phyloP scores from a whole-genome alignment of 805 yeast species.

The Candida chauliodis region DNA sequence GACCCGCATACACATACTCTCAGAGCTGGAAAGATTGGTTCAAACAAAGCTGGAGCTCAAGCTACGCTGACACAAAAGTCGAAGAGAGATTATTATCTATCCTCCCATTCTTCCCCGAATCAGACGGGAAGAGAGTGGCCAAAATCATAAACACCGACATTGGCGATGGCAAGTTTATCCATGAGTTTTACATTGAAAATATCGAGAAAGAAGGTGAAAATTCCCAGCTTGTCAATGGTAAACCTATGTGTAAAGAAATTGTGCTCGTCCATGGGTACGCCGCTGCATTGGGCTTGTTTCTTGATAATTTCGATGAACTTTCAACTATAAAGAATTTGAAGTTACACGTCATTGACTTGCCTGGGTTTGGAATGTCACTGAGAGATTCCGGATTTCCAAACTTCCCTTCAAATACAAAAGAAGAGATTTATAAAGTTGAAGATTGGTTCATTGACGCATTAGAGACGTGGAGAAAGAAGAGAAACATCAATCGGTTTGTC shows the following conservation, averaged over 20 bases:
- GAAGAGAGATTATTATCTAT: slow-evolving; percentile 46
- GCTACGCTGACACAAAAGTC: slow-evolving; percentile 23
- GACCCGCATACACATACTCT: slow-evolving; percentile 16
- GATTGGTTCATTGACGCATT: slow-evolving; percentile 43
- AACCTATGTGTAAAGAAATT: slow-evolving; percentile 36
- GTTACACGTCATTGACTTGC: slow-evolving; percentile 66
- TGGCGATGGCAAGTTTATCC: slow-evolving; percentile 56
- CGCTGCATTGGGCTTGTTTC: slow-evolving; percentile 81
- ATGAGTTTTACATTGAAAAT: slow-evolving; percentile 69
- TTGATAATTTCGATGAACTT: slow-evolving; percentile 57
- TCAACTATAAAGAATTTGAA: slow-evolving; percentile 50
- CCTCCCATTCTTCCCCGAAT: slow-evolving; percentile 57
- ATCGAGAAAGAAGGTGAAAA: slow-evolving; percentile 23
- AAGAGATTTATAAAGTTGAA: slow-evolving; percentile 34
- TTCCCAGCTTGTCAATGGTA: neutral
- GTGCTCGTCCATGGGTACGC: slow-evolving; percentile 92
- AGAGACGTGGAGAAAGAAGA: slow-evolving; percentile 39
- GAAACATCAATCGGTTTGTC: slow-evolving; percentile 31
- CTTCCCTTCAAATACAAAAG: slow-evolving; percentile 24
- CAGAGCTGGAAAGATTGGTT: slow-evolving; percentile 28
- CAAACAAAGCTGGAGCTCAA: slow-evolving; percentile 18
- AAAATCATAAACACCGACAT: slow-evolving; percentile 53
- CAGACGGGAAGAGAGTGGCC: slow-evolving; percentile 46
- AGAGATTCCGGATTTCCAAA: slow-evolving; percentile 44
- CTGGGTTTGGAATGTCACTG: slow-evolving; percentile 70